These are phyloP conservation scores for Ganoderma lucidum DNA, from an alignment of 1,284 basidiomycete genomes.

Conservation along the genomic window DNA sequence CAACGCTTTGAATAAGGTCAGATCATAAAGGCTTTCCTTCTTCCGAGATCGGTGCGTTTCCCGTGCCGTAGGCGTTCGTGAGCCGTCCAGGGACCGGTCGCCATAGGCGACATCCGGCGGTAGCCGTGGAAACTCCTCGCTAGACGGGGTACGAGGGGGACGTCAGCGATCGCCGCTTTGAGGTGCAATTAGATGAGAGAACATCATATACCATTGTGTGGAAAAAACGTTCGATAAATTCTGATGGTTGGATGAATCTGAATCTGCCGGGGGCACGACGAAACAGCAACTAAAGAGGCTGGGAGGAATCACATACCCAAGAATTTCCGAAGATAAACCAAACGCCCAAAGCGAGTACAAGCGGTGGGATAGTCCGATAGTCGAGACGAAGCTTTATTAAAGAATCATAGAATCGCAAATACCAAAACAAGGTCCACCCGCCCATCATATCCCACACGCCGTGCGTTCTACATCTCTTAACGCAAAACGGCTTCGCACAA, in stretches of 20 bases:
- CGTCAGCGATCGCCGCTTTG: neutral
- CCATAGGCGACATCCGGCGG: conserved; percentile 4
- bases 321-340: conserved; percentile 1
- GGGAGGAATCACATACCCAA: neutral
- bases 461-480: neutral
- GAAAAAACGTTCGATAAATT: neutral
- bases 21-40: conserved; percentile 21
- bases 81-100: neutral
- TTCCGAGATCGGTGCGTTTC: conserved; percentile 4
- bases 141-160: neutral
- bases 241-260: neutral
- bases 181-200: neutral
- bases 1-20: conserved; percentile 12
- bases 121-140: conserved; percentile 1
- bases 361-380: neutral
- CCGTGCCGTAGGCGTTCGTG: neutral
- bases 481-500: neutral
- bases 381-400: neutral
- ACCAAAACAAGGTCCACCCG: neutral
- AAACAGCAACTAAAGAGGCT: neutral
- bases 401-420: neutral
- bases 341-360: neutral
- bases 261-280: neutral
- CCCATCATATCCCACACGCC: neutral
- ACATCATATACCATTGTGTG: neutral